Percentiles rank a stretch among this genome's conserved stretches.
phyloP scores from a whole-genome alignment of 441 rosid genomes.

The Pelargonium myrrhifolium region DNA sequence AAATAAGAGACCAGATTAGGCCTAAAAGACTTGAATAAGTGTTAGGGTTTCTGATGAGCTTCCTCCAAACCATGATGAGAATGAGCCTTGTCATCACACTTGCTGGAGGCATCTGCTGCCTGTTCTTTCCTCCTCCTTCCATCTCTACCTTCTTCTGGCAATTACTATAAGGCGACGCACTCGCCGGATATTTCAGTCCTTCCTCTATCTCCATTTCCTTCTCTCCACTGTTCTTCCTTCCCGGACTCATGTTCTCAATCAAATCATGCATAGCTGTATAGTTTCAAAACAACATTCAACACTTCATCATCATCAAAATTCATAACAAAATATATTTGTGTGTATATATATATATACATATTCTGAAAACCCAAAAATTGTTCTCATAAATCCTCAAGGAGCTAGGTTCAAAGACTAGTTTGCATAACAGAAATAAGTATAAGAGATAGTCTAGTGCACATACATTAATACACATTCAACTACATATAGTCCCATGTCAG shows the following conservation, averaged over 20 bases:
- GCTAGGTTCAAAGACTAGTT: too few species aligned
- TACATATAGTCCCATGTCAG: too few species aligned
- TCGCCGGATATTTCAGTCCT: slow-evolving; percentile 32
- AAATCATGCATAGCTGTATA: slow-evolving; percentile 6
- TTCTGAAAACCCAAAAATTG: neutral
- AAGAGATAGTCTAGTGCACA: too few species aligned
- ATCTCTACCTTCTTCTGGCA: slow-evolving; percentile 34
- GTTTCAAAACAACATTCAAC: neutral
- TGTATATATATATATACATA: too few species aligned
- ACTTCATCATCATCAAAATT: neutral
- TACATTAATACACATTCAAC: too few species aligned
- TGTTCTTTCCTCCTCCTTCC: slow-evolving; percentile 37
- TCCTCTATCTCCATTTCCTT: slow-evolving; percentile 37
- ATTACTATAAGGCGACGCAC: slow-evolving; percentile 35
- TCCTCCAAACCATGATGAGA: slow-evolving; percentile 85
- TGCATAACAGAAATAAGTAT: too few species aligned
- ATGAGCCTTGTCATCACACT: slow-evolving; percentile 81
- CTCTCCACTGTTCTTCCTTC: slow-evolving; percentile 19
- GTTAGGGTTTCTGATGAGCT: slow-evolving; percentile 86
- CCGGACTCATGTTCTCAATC: slow-evolving; percentile 1
- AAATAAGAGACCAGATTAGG: slow-evolving; percentile 70
- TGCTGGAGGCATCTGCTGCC: slow-evolving; percentile 75
- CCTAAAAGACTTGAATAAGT: slow-evolving; percentile 81
- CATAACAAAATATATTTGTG: too few species aligned
- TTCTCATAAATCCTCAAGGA: neutral